Percentiles rank a stretch among this genome's conserved stretches.
Evolutionary conservation across 352 stramenopile species (phyloP).

Genomic region (Aphanomyces invadans): DNA sequence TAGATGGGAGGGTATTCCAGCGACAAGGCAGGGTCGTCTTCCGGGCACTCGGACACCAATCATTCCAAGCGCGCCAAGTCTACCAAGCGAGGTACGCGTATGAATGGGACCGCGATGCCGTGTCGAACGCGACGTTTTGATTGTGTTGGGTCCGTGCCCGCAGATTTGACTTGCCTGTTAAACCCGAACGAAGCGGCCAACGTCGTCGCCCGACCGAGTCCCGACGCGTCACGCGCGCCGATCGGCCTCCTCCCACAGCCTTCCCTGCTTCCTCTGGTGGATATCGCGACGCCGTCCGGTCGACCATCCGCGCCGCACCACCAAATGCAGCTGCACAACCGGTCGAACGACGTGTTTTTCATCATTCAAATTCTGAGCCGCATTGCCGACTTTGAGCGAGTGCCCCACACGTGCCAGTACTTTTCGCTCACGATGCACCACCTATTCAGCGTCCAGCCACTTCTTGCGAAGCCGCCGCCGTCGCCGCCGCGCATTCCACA

Average conservation of each 20-base stretch:
- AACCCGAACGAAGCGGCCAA: constrained; percentile 15
- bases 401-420: constrained; percentile 5
- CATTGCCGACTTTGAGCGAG: constrained; percentile 17
- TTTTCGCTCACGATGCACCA: constrained; percentile 22
- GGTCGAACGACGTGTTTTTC: constrained; percentile 22
- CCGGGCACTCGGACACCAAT: neutral
- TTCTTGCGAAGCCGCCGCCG: constrained; percentile 11
- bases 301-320: too few species aligned
- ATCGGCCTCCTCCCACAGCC: too few species aligned
- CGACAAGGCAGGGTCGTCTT: constrained; percentile 5
- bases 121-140: neutral
- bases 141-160: neutral
- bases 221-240: too few species aligned
- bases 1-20: neutral
- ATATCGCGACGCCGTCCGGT: too few species aligned
- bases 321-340: constrained; percentile 8
- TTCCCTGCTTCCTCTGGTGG: too few species aligned
- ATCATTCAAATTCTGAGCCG: constrained; percentile 22
- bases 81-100: neutral
- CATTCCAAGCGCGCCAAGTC: neutral
- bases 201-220: neutral
- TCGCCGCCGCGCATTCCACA: constrained; percentile 18
- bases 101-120: too few species aligned
- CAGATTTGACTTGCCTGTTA: constrained; percentile 18
- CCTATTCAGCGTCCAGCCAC: constrained; percentile 21